Evolutionary conservation across 176 grass and related monocot genomes (phyloP).

Genomic region (Carex kokanica): DNA sequence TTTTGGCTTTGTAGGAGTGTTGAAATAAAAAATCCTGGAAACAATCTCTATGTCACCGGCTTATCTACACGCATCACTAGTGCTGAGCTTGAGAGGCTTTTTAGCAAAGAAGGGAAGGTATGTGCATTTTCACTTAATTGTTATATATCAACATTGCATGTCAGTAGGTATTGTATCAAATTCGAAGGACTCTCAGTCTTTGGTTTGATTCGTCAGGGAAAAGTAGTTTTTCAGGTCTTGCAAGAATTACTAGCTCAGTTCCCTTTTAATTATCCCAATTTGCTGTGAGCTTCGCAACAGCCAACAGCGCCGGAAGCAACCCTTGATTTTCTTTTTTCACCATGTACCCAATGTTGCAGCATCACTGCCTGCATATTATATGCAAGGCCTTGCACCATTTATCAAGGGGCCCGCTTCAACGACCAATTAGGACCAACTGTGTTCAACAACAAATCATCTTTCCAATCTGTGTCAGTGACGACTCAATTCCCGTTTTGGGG

Average conservation of each 20-base stretch:
- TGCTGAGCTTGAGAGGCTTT: conserved; percentile 75
- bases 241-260: conserved; percentile 23
- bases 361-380: neutral
- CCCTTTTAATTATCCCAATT: neutral
- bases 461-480: neutral
- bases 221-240: conserved; percentile 27
- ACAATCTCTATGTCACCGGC: conserved; percentile 94
- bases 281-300: neutral
- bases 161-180: conserved; percentile 11
- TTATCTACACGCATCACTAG: conserved; percentile 74
- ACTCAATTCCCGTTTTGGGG: conserved; percentile 7
- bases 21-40: conserved; percentile 75
- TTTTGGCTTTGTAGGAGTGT: conserved; percentile 40
- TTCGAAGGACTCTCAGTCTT: conserved; percentile 19
- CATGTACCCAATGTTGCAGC: conserved; percentile 1
- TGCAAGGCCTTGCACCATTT: conserved; percentile 12
- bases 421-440: neutral
- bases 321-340: conserved; percentile 7
- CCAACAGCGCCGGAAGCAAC: neutral
- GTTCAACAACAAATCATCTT: conserved; percentile 6
- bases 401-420: neutral
- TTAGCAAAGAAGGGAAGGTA: conserved; percentile 90
- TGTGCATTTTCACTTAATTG: neutral
- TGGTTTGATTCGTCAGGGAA: neutral
- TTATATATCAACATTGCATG: neutral